Percentiles rank a stretch among this genome's conserved stretches.
Evolutionary conservation across 2,329 filamentous ascomycete species (phyloP).

Genomic region (Pseudogymnoascus sp.): DNA sequence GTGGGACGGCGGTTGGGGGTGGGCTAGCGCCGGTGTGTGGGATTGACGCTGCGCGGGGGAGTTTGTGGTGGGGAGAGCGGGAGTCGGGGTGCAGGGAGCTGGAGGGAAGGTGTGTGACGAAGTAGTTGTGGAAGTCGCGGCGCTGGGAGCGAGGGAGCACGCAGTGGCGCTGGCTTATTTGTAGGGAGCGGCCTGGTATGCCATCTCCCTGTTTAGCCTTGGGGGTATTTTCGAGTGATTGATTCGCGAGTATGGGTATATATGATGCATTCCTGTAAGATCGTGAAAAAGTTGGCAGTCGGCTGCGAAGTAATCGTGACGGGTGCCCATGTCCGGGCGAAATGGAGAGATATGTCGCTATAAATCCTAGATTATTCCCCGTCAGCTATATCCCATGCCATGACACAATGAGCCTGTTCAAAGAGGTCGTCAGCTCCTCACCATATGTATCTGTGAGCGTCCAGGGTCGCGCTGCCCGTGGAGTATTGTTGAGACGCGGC

Average conservation of each 20-base stretch:
- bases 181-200: background rate
- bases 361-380: background rate
- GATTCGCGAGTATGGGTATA: conserved; percentile 6
- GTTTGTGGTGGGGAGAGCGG: conserved; percentile 67
- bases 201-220: background rate
- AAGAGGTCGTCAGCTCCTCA: background rate
- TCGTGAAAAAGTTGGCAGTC: conserved; percentile 3
- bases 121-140: conserved; percentile 79
- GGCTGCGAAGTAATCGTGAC: background rate
- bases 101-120: conserved; percentile 90
- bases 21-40: conserved; percentile 59
- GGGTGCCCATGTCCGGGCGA: background rate
- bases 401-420: background rate
- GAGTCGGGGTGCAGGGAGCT: conserved; percentile 89
- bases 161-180: background rate
- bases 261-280: background rate
- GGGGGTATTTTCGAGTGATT: background rate
- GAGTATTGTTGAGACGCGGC: conserved; percentile 6
- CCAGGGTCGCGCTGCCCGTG: conserved; percentile 1
- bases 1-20: conserved; percentile 51
- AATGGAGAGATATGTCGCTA: background rate
- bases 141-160: conserved; percentile 9
- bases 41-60: conserved; percentile 76
- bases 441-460: conserved; percentile 7
- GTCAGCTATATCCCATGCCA: background rate